Base-by-base conservation (phyloP, 2,329 filamentous ascomycete species). In the Penicillium vulpinum region DNA sequence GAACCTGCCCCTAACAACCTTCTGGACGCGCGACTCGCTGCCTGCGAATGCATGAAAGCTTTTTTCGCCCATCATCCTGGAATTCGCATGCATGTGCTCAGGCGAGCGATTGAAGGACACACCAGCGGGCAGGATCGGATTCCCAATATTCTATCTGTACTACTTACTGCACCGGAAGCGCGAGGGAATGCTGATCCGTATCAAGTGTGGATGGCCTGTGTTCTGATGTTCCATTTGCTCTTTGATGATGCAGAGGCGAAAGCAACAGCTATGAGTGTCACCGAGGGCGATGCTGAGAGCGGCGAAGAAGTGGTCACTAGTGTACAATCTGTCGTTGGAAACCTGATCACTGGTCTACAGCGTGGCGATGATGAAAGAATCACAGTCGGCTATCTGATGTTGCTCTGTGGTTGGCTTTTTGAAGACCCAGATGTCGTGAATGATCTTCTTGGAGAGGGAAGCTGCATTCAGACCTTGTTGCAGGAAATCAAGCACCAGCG, bases 301-400 rank as follows among this genome's bases (percentile, higher is more conserved):
- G 94, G 93, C 4, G 94, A 99, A 77, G 94, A 99, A 74, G 91
- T 97, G 13, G 88, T 99, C 13, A 97, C 93, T 0, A 91, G 91
- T 68, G 91, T 99, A 49, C 94, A 99, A 73, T 89, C 88, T 1
- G 84, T 97, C 57, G 86, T 92, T 9, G 89, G 89, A 5, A 93
- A 97, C 69, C 80, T 99, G n/a, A 84, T 96, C 33, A 85, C 87
- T 50, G 89, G 89, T 4, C 80, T 97, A 16, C 86, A 91, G 65
- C 85, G 88, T 38, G 84, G 84, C 15, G 87, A 92, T 47, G 91
- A 97, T 68, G 85, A 90, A 64, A 84, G 92, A 29, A 83, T 96
- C 60, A 82, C 89, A 0, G 84, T 96, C 40, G 93, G 89, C 5
- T 96, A 96, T 70, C 77, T 97, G 15, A 97, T 96, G 88, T 77